Evolutionary conservation across 2,329 filamentous ascomycete species (phyloP).

Genomic region (Aspergillus sp.): DNA sequence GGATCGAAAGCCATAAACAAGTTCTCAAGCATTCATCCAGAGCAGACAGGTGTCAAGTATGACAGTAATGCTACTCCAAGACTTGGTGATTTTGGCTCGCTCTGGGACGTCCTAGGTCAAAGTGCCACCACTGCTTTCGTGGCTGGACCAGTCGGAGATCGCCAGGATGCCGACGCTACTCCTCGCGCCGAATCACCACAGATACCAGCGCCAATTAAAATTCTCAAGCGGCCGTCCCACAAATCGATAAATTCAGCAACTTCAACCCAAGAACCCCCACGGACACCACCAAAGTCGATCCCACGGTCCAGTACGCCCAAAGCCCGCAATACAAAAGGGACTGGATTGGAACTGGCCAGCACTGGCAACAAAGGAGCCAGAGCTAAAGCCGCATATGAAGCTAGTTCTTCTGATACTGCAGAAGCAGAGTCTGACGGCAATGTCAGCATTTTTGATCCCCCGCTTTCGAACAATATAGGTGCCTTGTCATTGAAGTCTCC

Average conservation of each 20-base stretch:
- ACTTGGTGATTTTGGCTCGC: slow-evolving; percentile 37
- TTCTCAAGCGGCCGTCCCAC: slow-evolving; percentile 12
- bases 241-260: not conserved
- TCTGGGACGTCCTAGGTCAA: slow-evolving; percentile 34
- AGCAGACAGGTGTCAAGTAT: not conserved
- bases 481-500: slow-evolving; percentile 18
- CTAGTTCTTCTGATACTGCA: slow-evolving; percentile 18
- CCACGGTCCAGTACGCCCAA: slow-evolving; percentile 1
- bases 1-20: slow-evolving; percentile 3
- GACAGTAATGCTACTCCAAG: slow-evolving; percentile 10
- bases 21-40: not conserved
- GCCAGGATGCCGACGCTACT: not conserved
- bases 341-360: not conserved
- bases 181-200: slow-evolving; percentile 2
- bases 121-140: slow-evolving; percentile 8
- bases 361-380: not conserved
- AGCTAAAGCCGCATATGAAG: slow-evolving; percentile 6
- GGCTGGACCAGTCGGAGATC: slow-evolving; percentile 1
- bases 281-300: slow-evolving; percentile 4
- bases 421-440: slow-evolving; percentile 23
- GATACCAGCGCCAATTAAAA: slow-evolving; percentile 8
- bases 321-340: slow-evolving; percentile 1
- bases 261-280: not conserved
- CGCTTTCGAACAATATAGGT: slow-evolving; percentile 11
- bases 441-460: slow-evolving; percentile 22